phyloP scores from a whole-genome alignment of 1,139 yeast species.

The Pichia sp. region DNA sequence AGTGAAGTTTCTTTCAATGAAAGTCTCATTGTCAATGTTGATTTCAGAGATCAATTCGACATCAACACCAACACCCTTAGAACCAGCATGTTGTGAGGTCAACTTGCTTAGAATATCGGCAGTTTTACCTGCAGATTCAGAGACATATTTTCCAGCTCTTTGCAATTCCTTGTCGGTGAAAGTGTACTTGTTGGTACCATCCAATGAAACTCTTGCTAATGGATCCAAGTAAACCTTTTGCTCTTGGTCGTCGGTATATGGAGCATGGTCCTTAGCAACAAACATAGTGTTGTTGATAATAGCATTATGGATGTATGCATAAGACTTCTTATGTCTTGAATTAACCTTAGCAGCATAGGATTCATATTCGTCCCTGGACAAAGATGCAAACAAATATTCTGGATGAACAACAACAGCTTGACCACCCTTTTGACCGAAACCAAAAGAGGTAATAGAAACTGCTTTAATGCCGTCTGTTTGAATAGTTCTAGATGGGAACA shows the following conservation, averaged over 20 bases:
- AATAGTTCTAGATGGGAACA: conserved; percentile 90
- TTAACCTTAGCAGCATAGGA: conserved; percentile 66
- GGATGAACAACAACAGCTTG: conserved; percentile 90
- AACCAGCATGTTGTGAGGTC: conserved; percentile 49
- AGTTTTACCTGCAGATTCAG: conserved; percentile 37
- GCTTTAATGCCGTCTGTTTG: conserved; percentile 98
- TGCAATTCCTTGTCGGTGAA: conserved; percentile 45
- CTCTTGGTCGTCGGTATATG: conserved; percentile 85
- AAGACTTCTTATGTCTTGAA: conserved; percentile 83
- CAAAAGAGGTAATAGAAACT: conserved; percentile 93
- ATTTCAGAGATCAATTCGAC: conserved; percentile 83
- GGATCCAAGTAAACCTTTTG: conserved; percentile 92
- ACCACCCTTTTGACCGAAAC: conserved; percentile 99
- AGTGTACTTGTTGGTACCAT: conserved; percentile 43
- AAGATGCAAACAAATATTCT: conserved; percentile 84
- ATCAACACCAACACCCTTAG: conserved; percentile 91
- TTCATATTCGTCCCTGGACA: conserved; percentile 66
- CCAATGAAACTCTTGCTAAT: conserved; percentile 71
- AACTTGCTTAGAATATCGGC: conserved; percentile 40
- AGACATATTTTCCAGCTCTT: conserved; percentile 34
- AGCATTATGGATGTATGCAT: conserved; percentile 95
- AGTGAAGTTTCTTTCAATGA: conserved; percentile 89
- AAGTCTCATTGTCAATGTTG: conserved; percentile 81
- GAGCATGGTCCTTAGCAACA: conserved; percentile 90
- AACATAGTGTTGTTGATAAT: conserved; percentile 87